Evolutionary conservation across 352 stramenopile genomes (phyloP), one percentile per base, ranked within the genome.

Genomic region (Elongisporangium prolatum): DNA sequence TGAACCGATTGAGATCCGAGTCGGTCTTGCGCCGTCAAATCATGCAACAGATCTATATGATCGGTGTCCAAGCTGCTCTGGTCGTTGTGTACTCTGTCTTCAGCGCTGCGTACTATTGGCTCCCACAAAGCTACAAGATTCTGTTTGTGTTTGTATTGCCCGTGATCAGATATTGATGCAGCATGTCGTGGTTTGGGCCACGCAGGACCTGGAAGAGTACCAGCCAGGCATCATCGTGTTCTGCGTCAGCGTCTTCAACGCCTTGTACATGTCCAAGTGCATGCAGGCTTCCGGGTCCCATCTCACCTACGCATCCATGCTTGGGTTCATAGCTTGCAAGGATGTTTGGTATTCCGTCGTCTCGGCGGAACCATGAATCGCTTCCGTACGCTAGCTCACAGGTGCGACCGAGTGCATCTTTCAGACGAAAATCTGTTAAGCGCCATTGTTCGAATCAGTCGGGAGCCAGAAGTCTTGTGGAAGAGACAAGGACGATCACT

Each of bases 221-320:
- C 24, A 34, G 24, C 24, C 24, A 34, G 24, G 24, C n/a, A 20
- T 59, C 3, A 56, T 71, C 1, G 53, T 64, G 9, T 61, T 67
- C n/a, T 61, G 59, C 9, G 52, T 67, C 17, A 59, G 67, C n/a
- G 14, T 64, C 0, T 67, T 71, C 56, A 60, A 64, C 14, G 56
- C 65, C 10, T 49, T 72, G 3, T 72, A 64, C 56, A 44, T 69
- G 21, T 38, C 64, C 0, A 48, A 56, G 9, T 67, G 55, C 18
- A 64, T 71, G 50, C 55, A 63, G 38, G 7, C 24, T 3, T 34
- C 24, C 7, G 24, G 7, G 24, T 34, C 24, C 24, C 24, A 7
- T 7, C 7, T 34, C 4, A 34, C 24, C 4, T 34, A 34, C 24
- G 24, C 7, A 7, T 3, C 24, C 4, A 34, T 34, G 3, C 3